Base-by-base conservation (phyloP, 306 rosid species). In the Crotalaria pallida region DNA sequence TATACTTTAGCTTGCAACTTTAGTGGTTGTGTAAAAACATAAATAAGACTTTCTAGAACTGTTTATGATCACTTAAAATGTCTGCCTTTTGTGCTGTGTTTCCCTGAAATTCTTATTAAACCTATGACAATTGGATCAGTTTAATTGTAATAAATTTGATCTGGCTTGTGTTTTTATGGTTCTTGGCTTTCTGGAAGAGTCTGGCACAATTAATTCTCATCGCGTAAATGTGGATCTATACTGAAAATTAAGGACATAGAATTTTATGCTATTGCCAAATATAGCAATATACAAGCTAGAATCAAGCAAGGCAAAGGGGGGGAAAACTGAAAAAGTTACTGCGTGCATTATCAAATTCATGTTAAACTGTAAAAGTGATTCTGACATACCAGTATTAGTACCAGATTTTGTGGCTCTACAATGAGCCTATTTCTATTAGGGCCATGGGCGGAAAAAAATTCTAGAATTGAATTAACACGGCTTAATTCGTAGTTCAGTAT, bases 41-140 rank as follows among this genome's bases (percentile, higher is more conserved):
- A 27, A 34, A 55, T 56, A 58, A 69, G 59, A 69, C 69, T 31
- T 69, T 71, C 23, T 58, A 3, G 24, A 58, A 33, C 24, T 58
- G 40, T 78, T 19, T 48, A 29, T 49, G 69, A 22, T 63, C 23
- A 66, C 58, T 55, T 53, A 57, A 78, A 36, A 13, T 38, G 69
- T 47, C 55, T 64, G 49, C 57, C 67, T 64, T 71, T 58, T 53
- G 26, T 78, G 73, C 22, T 7, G 33, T 63, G 56, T 55, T 68
- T 63, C 55, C 56, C 19, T 11, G 18, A n/a, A n/a, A n/a, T n/a
- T n/a, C n/a, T n/a, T n/a, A n/a, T 44, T 1, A 49, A 51, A 38
- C 63, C 64, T 17, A 51, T 38, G 29, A 27, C 19, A 49, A 12
- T 13, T 45, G 40, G 11, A 65, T 72, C 40, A 17, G 56, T 56